Base-by-base conservation (phyloP, 176 grass and related monocot species). In the Lolium rigidum region DNA sequence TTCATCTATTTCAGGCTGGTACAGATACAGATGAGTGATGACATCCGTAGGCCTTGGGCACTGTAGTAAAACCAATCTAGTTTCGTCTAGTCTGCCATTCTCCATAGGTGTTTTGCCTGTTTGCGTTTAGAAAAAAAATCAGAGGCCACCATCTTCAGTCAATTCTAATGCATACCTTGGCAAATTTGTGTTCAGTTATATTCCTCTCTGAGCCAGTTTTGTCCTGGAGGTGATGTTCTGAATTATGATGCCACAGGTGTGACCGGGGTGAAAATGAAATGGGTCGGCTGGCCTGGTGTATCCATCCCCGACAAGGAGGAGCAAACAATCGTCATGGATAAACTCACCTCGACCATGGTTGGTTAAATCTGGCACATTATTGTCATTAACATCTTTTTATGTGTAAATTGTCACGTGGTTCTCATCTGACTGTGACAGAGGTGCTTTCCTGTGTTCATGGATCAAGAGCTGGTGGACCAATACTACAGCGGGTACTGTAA, bases 401-500 rank as follows among this genome's bases (percentile, higher is more conserved):
- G 67, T 10, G 28, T 21, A 71, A 71, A 10, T 46, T 1, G 67
- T 44, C 2, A 71, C 10, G 10, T 46, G 17, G 5, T 60, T 60
- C 20, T 86, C 46, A 69, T 56, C 79, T 9, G 48, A 77, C 52
- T 24, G 68, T 12, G 88, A 39, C 88, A 99, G 94, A 94, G 94
- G 61, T 99, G 90, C 50, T 94, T 92, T 39, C 97, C 97, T 6
- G 90, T 99, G 37, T 96, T 99, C 78, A 82, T 99, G 48, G 88
- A 99, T 4, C 94, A 99, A 64, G 94, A 96, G 71, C 87, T 99
- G 20, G 88, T 90, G 70, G 94, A 96, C 60, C 92, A 94, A n/a
- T 94, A 99, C 60, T 99, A 99, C 76, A 99, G 88, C 17, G 97
- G 97, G 1, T 99, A 94, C 71, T 99, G 97, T 85, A 99, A 99